These are phyloP conservation scores for Fomitopsis schrenkii DNA, from an alignment of 1,284 basidiomycete species.

Conservation along the genomic window DNA sequence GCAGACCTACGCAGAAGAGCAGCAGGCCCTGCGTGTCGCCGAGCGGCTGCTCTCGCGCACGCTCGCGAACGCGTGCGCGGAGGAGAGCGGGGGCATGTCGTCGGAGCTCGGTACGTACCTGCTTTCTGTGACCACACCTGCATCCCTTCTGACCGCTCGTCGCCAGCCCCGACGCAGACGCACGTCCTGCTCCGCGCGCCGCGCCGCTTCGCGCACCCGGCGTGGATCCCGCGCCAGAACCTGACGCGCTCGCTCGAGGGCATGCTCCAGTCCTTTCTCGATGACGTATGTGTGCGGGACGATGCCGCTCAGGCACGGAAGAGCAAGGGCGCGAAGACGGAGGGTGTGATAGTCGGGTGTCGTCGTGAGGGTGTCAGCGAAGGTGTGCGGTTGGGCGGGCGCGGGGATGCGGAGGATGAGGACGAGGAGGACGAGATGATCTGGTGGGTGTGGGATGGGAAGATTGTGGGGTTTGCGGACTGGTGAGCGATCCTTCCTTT, in stretches of 20 bases:
- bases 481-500: slow-evolving; percentile 37
- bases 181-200: slow-evolving; percentile 70
- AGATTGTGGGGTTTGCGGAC: slow-evolving; percentile 62
- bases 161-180: slow-evolving; percentile 61
- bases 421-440: slow-evolving; percentile 68
- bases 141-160: not conserved
- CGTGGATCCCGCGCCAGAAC: slow-evolving; percentile 72
- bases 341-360: slow-evolving; percentile 57
- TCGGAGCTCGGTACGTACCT: slow-evolving; percentile 52
- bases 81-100: slow-evolving; percentile 54
- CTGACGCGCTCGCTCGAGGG: slow-evolving; percentile 30
- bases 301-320: slow-evolving; percentile 11
- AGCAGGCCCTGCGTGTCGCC: slow-evolving; percentile 44
- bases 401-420: not conserved
- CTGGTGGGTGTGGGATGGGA: slow-evolving; percentile 80
- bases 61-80: slow-evolving; percentile 50
- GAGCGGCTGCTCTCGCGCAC: slow-evolving; percentile 60
- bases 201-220: slow-evolving; percentile 62
- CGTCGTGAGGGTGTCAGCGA: slow-evolving; percentile 15
- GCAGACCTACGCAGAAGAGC: slow-evolving; percentile 37
- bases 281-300: slow-evolving; percentile 20
- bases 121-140: not conserved
- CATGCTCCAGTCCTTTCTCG: slow-evolving; percentile 35
- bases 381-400: not conserved
- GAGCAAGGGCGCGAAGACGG: slow-evolving; percentile 33